These are phyloP conservation scores for Xerocomellus dryophilus DNA, from an alignment of 768 basidiomycete species.

Conservation along the genomic window DNA sequence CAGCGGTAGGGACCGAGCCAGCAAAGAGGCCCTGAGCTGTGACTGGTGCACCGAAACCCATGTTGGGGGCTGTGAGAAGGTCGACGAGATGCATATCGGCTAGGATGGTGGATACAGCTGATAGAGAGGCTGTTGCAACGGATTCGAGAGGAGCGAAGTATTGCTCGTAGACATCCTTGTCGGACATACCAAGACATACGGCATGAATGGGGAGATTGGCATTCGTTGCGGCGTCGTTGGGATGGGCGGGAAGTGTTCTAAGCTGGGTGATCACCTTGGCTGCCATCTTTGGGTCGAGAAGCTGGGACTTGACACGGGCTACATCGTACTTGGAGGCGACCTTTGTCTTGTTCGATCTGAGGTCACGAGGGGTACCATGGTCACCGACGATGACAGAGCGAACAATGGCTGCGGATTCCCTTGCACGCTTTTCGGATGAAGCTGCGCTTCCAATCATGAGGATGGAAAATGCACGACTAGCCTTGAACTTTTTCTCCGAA, in stretches of 20 bases:
- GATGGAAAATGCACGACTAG: constrained; percentile 33
- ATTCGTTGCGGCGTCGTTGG: constrained; percentile 7
- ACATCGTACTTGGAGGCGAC: constrained; percentile 49
- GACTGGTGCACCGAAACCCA: constrained; percentile 76
- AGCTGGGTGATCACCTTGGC: constrained; percentile 72
- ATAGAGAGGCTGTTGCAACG: constrained; percentile 48
- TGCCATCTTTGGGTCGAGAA: constrained; percentile 64
- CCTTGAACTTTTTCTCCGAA: constrained; percentile 40
- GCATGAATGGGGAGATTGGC: constrained; percentile 63
- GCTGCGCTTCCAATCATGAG: constrained; percentile 28
- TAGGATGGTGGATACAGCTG: constrained; percentile 49
- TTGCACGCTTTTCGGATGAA: constrained; percentile 57
- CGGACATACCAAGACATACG: constrained; percentile 64
- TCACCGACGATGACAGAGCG: constrained; percentile 70
- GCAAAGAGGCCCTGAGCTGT: constrained; percentile 63
- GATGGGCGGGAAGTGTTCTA: constrained; percentile 47
- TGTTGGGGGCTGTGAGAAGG: constrained; percentile 55
- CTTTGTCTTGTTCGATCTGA: constrained; percentile 39
- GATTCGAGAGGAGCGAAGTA: constrained; percentile 55
- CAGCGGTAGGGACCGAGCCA: constrained; percentile 73
- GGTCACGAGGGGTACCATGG: constrained; percentile 25
- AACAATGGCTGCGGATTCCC: constrained; percentile 58
- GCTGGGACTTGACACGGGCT: constrained; percentile 63
- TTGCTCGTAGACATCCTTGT: constrained; percentile 58
- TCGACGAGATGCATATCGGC: constrained; percentile 60